Evolutionary conservation across 106 monocot species (phyloP), one percentile per base, ranked within the genome.

Genomic region (Iris macrosiphon): DNA sequence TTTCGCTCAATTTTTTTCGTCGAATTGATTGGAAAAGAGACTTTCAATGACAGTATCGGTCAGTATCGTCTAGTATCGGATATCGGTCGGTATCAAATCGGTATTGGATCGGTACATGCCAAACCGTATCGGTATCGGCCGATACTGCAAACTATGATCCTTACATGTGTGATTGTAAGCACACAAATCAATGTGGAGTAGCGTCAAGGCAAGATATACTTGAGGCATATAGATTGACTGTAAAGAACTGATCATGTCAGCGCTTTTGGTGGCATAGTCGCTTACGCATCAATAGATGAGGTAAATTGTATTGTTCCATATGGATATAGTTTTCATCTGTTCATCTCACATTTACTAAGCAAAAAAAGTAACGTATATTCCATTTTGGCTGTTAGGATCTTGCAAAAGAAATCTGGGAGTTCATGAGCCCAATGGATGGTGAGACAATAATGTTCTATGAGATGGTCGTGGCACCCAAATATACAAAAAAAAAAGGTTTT

Each of bases 151-250:
- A n/a, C n/a, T n/a, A n/a, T n/a, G n/a, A n/a, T n/a, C n/a, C n/a
- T n/a, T n/a, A n/a, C 96, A 1, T 96, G 96, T 80, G 96, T 96
- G 27, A 58, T 96, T 66, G 89, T 96, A 96, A 96, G 70, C 96
- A 96, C 52, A 90, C 90, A 51, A 96, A 96, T 77, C 90, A 89
- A 28, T 90, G 96, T 67, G 79, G 79, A 32, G 75, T 82, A 17
- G 72, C 75, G 29, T 79, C 75, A 33, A 63, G 80, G 7, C 45
- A 75, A 25, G 75, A 96, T 55, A 78, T 90, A 52, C 79, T 90
- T 51, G 86, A 96, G 73, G 96, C 96, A 47, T 96, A 96, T 44
- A 73, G 86, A 44, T 61, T 96, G 57, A 85, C 96, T 44, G 90
- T 96, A 15, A 90, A 74, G n/a, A 79, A 90, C 66, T 67, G 96